Conservation (phyloP, 2,329 filamentous ascomycete species). For the Exophiala oligosperma region DNA sequence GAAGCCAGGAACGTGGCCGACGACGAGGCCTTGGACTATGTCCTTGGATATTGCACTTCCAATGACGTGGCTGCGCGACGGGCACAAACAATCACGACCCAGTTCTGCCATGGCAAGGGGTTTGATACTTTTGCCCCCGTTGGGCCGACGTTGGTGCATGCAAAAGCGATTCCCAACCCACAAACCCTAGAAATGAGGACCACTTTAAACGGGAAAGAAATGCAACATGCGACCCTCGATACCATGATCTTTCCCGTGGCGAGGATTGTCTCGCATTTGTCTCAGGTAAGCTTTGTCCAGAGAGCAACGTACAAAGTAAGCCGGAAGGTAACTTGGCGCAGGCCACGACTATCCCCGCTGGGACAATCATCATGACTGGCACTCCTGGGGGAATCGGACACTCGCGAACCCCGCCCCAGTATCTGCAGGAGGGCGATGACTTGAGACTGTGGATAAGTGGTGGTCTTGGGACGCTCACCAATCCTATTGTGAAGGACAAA, state of each 20-base stretch:
- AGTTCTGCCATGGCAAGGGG: constrained; percentile 72
- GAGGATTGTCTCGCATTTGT: constrained; percentile 4
- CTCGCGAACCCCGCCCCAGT: constrained; percentile 38
- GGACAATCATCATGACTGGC: constrained; percentile 44
- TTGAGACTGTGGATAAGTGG: constrained; percentile 33
- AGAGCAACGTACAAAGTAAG: neutral
- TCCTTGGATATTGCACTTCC: constrained; percentile 14
- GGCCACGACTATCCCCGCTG: too few species aligned
- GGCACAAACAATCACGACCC: constrained; percentile 33
- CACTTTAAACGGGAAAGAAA: constrained; percentile 2
- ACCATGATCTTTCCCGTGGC: constrained; percentile 3
- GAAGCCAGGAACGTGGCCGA: constrained; percentile 57
- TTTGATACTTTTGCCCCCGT: constrained; percentile 77
- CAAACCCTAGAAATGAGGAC: neutral
- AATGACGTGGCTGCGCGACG: constrained; percentile 11
- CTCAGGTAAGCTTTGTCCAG: neutral
- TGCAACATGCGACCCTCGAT: neutral
- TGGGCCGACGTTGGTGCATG: constrained; percentile 68
- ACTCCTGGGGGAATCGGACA: constrained; percentile 45
- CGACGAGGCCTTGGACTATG: constrained; percentile 41
- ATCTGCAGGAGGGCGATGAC: constrained; percentile 40
- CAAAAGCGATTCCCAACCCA: constrained; percentile 36
- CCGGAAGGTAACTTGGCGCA: too few species aligned
- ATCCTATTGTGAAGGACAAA: constrained; percentile 1
- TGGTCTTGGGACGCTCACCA: constrained; percentile 4